Evolutionary conservation across 2,329 filamentous ascomycete species (phyloP).

Genomic region (Alternaria sp.): DNA sequence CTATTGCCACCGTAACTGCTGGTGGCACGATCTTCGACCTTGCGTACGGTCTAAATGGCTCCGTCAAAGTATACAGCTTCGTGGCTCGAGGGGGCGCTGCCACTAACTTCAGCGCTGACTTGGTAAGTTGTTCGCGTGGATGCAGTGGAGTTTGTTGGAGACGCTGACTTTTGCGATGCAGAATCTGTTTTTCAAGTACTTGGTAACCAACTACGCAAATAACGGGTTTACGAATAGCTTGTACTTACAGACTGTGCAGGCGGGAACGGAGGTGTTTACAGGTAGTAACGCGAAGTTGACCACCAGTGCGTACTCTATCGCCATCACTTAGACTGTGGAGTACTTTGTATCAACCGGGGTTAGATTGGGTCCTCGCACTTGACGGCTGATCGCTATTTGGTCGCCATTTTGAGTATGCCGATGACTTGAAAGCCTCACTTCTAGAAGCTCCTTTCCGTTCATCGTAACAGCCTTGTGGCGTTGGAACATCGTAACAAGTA

Average conservation of each 20-base stretch:
- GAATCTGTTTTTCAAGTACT: background rate
- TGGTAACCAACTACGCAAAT: background rate
- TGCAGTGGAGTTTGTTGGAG: background rate
- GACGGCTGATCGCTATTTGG: too few species aligned
- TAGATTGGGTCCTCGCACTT: too few species aligned
- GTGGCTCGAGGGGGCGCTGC: background rate
- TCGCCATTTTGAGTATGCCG: too few species aligned
- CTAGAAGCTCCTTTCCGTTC: too few species aligned
- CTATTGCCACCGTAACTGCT: background rate
- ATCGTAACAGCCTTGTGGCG: too few species aligned
- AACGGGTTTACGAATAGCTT: background rate
- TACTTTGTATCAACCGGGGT: too few species aligned
- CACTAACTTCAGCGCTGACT: background rate
- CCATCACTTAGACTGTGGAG: too few species aligned
- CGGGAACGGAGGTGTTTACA: background rate
- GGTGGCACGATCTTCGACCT: background rate
- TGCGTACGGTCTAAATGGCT: background rate
- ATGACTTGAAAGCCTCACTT: too few species aligned
- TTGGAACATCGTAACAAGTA: too few species aligned
- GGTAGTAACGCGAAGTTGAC: background rate
- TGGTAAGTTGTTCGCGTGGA: too few species aligned
- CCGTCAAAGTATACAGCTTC: background rate
- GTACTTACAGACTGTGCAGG: background rate
- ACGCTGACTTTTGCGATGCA: background rate
- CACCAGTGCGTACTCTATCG: background rate